Conservation (phyloP, 2,329 filamentous ascomycete species). For the Apiospora kogelbergensis region DNA sequence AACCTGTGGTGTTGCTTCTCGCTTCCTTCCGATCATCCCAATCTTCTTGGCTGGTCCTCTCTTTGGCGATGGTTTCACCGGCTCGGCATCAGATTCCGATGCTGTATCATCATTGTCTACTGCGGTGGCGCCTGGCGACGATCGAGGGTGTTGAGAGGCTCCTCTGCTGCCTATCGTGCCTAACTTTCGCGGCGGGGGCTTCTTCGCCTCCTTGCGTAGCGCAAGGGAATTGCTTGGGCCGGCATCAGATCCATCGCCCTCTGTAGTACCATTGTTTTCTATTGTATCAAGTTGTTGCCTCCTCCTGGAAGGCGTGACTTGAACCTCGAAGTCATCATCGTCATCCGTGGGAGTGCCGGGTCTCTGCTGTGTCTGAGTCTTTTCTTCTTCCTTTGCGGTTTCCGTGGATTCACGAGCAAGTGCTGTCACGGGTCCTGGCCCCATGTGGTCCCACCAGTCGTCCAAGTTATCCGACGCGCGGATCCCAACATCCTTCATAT, state of each 20-base stretch:
- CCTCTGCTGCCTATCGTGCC: constrained; percentile 20
- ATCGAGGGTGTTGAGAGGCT: constrained; percentile 15
- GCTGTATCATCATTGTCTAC: constrained; percentile 28
- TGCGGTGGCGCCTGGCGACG: constrained; percentile 23
- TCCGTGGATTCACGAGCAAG: constrained; percentile 14
- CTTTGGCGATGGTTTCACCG: constrained; percentile 18
- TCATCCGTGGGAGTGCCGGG: constrained; percentile 26
- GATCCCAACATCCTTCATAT: constrained; percentile 28
- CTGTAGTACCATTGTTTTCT: constrained; percentile 16
- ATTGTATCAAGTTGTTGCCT: constrained; percentile 21
- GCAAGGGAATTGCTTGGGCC: constrained; percentile 21
- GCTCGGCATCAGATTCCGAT: constrained; percentile 28
- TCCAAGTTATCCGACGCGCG: constrained; percentile 37
- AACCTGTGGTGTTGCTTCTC: constrained; percentile 11
- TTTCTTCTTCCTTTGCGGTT: not conserved
- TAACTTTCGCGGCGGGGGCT: constrained; percentile 17
- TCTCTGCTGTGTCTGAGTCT: not conserved
- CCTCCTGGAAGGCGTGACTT: constrained; percentile 44
- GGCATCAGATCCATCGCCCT: constrained; percentile 20
- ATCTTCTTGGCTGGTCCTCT: constrained; percentile 18
- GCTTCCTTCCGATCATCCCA: constrained; percentile 26
- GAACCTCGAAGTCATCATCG: constrained; percentile 53
- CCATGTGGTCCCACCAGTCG: constrained; percentile 50
- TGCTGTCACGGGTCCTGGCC: constrained; percentile 27
- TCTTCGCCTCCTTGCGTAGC: constrained; percentile 13